Evolutionary conservation across 78 protist genomes (phyloP), one percentile per base, ranked within the genome.

Genomic region (Dictyostelium brefeldianum): DNA sequence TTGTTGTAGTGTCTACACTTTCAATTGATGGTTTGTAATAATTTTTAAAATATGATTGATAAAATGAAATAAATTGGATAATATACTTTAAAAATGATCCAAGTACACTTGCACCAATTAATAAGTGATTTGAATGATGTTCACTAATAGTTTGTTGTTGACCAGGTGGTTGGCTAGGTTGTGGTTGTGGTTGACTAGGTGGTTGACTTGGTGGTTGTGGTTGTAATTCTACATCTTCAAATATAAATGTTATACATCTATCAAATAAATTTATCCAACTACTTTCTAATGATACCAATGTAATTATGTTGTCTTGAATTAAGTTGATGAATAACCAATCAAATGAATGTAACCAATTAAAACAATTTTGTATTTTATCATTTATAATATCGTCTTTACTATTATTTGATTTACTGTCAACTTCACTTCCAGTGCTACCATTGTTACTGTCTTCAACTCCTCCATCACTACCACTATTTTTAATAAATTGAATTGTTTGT

Each of bases 231-330:
- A 6, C 71, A 53, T 11, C 27, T 73, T 85, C 92, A 59, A 50
- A 54, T 3, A 64, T 46, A 59, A 85, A 85, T 11, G 92, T 47
- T 25, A 85, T 36, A 46, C 83, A 85, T 47, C 92, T n/a, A 85
- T 85, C 92, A 43, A 85, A 85, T 48, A 85, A 15, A 85, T 85
- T 85, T 8, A 25, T 75, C 81, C 81, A 85, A 48, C 57, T 29
- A 50, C 92, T 79, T 59, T 85, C 92, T 10, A 85, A 29, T 2
- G 83, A 85, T 2, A 77, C 57, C 1, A 65, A 46, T 25, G 18
- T 36, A 7, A 85, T 57, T 11, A 75, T 8, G 47, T 64, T 64
- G 0, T 85, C 92, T 75, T 85, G 92, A 9, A 85, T 17, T 9
- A 85, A 51, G 50, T 77, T 48, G 8, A 85, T n/a, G 22, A 74